Evolutionary conservation across 176 grass and related monocot species (phyloP).

Genomic region (Avena atlantica): DNA sequence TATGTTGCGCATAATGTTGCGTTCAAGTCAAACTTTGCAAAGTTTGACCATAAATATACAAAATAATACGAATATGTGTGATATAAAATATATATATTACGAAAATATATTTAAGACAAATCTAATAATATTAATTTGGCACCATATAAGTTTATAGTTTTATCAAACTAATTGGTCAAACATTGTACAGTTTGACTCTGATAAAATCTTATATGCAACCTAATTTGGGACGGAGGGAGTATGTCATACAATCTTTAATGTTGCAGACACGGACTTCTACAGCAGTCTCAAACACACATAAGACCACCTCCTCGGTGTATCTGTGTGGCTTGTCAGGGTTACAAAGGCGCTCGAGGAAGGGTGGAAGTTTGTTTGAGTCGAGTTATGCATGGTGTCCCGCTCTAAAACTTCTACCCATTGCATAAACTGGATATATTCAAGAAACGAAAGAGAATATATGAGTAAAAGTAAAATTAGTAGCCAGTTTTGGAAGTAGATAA

Average conservation of each 20-base stretch:
- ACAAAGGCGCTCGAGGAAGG: constrained; percentile 63
- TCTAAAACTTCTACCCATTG: constrained; percentile 44
- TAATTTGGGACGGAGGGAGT: no score
- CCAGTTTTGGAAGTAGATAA: neutral
- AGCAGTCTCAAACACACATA: constrained; percentile 63
- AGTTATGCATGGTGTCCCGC: constrained; percentile 30
- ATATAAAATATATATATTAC: no score
- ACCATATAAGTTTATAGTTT: no score
- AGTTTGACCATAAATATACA: no score
- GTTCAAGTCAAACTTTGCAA: no score
- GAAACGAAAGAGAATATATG: constrained; percentile 17
- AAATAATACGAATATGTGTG: no score
- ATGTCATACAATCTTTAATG: constrained; percentile 41
- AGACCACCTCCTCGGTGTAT: constrained; percentile 40
- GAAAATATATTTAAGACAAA: no score
- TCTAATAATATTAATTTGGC: no score
- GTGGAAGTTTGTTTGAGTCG: constrained; percentile 57
- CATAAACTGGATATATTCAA: constrained; percentile 48
- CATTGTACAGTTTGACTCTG: no score
- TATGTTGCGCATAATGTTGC: no score
- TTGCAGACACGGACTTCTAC: constrained; percentile 56
- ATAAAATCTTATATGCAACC: no score
- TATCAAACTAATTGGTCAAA: no score
- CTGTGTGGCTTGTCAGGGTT: constrained; percentile 29
- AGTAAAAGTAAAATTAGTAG: neutral